phyloP scores from a whole-genome alignment of 345 rosid genomes.

The Ceriops decandra region DNA sequence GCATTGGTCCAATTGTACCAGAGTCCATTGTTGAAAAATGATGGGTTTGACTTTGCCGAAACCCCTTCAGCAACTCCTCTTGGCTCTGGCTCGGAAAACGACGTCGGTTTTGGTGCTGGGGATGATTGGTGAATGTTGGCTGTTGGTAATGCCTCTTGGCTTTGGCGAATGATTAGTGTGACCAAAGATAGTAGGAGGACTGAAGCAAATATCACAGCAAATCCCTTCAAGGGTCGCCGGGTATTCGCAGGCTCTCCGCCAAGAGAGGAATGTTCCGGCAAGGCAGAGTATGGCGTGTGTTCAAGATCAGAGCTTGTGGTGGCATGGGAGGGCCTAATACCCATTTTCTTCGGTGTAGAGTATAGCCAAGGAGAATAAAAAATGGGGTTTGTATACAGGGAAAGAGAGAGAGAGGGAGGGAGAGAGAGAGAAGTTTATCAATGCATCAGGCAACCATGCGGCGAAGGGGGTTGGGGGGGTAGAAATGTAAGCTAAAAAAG shows the following conservation, averaged over 20 bases:
- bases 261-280: conserved; percentile 33
- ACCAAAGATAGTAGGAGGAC: conserved; percentile 42
- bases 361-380: not conserved
- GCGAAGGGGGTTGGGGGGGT: too few relatives aligned
- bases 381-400: conserved; percentile 9
- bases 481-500: too few relatives aligned
- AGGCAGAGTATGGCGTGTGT: conserved; percentile 29
- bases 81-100: conserved; percentile 18
- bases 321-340: conserved; percentile 17
- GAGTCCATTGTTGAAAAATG: conserved; percentile 10
- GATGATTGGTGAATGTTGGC: conserved; percentile 1
- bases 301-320: not conserved
- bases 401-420: not conserved
- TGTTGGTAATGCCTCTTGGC: conserved; percentile 20
- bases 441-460: too few relatives aligned
- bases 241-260: conserved; percentile 1
- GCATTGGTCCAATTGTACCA: conserved; percentile 74
- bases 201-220: conserved; percentile 26
- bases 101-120: conserved; percentile 6
- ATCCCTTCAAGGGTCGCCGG: conserved; percentile 38
- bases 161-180: conserved; percentile 37
- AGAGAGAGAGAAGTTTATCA: not conserved
- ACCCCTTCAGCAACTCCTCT: conserved; percentile 58
- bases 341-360: conserved; percentile 11
- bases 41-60: conserved; percentile 61